Base-by-base conservation (phyloP, 2,329 filamentous ascomycete species). In the Pyrenophora teres region DNA sequence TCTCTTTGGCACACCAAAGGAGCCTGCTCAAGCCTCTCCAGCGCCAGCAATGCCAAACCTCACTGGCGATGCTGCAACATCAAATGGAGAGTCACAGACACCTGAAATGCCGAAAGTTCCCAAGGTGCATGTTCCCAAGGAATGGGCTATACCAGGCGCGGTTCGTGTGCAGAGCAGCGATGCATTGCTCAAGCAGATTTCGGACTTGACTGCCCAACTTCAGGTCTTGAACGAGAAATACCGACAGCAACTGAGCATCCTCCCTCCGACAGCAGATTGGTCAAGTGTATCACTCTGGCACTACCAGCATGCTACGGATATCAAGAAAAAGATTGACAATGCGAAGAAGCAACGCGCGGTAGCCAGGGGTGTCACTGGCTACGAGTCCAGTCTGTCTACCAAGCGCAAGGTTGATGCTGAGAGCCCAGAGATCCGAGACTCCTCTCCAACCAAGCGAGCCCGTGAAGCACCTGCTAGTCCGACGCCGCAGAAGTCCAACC, bases 261-360 rank as follows among this genome's bases (percentile, higher is more conserved):
- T 66, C n/a, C 52, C 67, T 16, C 32, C 52, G 2, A 52, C 50
- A 10, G 64, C 68, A 18, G 69, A 73, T 50, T 72, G 69, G 69
- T 59, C 63, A 5, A 44, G 59, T 1, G 33, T 73, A 18, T 71
- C 68, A 10, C 51, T 58, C 6, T 73, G 68, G 67, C 70, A 73
- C 48, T 50, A 57, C 19, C 63, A 66, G 41, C 54, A 65, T 31
- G 59, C 68, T 9, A 56, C 54, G 6, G 56, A 63, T 10, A 58
- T 73, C 21, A 65, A 64, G 45, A 64, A 60, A 37, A 64, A 67
- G 59, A 68, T 73, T 9, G 60, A 60, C 4, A 53, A 50, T 10
- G 54, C 61, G 16, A 72, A 63, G 46, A 71, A 72, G 56, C 57
- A 69, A 37, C 63, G 56, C 4, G 69, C 70, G 12, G 41, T 52